A percentile compares a stretch with the other conserved stretches of the same genome.
Conservation (phyloP, 805 yeast genomes). For the Myxozyma melibiosi region DNA sequence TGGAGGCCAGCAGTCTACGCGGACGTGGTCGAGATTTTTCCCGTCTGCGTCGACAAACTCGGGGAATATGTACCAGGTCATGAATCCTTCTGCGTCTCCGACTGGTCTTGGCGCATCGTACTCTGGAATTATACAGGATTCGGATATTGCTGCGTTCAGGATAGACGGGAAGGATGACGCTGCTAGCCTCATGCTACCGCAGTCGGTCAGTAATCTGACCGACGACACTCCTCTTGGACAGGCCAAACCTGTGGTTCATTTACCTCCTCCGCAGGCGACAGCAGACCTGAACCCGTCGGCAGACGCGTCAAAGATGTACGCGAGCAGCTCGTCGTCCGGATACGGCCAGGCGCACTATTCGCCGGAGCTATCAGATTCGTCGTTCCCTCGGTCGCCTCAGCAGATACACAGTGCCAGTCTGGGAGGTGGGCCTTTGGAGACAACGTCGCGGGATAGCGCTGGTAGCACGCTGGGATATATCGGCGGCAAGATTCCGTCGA, state of each 20-base stretch:
- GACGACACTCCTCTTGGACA: slow-evolving; percentile 18
- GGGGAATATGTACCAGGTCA: not conserved
- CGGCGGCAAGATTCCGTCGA: slow-evolving; percentile 24
- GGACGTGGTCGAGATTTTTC: slow-evolving; percentile 28
- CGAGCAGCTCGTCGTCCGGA: slow-evolving; percentile 19
- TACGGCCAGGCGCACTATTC: not conserved
- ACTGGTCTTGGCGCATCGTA: slow-evolving; percentile 7
- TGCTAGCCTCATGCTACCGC: slow-evolving; percentile 17
- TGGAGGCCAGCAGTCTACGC: slow-evolving; percentile 10
- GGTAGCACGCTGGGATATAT: slow-evolving; percentile 12
- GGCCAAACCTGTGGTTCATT: slow-evolving; percentile 28
- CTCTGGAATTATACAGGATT: not conserved
- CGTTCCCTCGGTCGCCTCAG: slow-evolving; percentile 1
- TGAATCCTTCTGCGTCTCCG: slow-evolving; percentile 7
- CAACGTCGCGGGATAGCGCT: slow-evolving; percentile 2
- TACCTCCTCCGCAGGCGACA: slow-evolving; percentile 20
- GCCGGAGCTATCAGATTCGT: not conserved
- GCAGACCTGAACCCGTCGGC: slow-evolving; percentile 20
- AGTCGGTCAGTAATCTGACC: slow-evolving; percentile 24
- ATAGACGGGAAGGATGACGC: slow-evolving; percentile 7
- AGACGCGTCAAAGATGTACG: slow-evolving; percentile 1
- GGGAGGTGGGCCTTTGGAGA: slow-evolving; percentile 6
- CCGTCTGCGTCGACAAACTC: slow-evolving; percentile 18
- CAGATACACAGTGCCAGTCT: slow-evolving; percentile 13
- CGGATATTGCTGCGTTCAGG: slow-evolving; percentile 4